These are phyloP conservation scores for Torulaspora gathmanii DNA, from an alignment of 805 yeast species.

Conservation along the genomic window DNA sequence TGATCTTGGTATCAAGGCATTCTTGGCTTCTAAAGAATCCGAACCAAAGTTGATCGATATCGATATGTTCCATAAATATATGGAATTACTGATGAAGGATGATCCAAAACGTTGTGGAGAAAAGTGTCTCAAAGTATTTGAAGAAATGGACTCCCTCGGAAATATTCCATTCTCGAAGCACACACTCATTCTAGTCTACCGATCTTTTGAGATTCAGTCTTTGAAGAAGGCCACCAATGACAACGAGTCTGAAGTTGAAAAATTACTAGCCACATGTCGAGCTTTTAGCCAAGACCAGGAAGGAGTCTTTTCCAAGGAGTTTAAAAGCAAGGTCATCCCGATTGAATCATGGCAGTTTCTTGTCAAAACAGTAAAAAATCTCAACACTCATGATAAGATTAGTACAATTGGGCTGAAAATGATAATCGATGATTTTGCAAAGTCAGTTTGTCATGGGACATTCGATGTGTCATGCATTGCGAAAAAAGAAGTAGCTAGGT, in stretches of 20 bases:
- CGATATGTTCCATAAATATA: slow-evolving; percentile 19
- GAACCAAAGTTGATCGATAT: slow-evolving; percentile 18
- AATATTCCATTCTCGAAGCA: slow-evolving; percentile 14
- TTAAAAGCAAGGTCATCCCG: slow-evolving; percentile 13
- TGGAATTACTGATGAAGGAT: slow-evolving; percentile 11
- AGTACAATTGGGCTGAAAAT: slow-evolving; percentile 3
- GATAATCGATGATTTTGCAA: slow-evolving; percentile 21
- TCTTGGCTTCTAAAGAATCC: slow-evolving; percentile 4
- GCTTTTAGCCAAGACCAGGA: slow-evolving; percentile 22
- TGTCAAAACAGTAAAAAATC: slow-evolving; percentile 20
- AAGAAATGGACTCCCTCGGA: slow-evolving; percentile 13
- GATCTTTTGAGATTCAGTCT: slow-evolving; percentile 27
- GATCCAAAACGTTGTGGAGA: slow-evolving; percentile 21
- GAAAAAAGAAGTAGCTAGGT: slow-evolving; percentile 13
- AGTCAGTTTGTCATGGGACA: slow-evolving; percentile 15
- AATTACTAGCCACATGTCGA: slow-evolving; percentile 13
- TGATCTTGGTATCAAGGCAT: slow-evolving; percentile 19
- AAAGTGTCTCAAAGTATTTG: slow-evolving; percentile 14
- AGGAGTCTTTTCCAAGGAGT: slow-evolving; percentile 11
- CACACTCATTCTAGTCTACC: slow-evolving; percentile 22
- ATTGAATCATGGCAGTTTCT: slow-evolving; percentile 29
- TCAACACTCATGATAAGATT: slow-evolving; percentile 15
- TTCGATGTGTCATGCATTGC: slow-evolving; percentile 5
- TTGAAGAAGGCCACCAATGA: slow-evolving; percentile 14
- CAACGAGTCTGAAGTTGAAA: slow-evolving; percentile 10